A percentile compares a stretch with the other conserved stretches of the same genome.
Evolutionary conservation across 352 stramenopile genomes (phyloP).

Genomic region (Globisporangium orthogonon): DNA sequence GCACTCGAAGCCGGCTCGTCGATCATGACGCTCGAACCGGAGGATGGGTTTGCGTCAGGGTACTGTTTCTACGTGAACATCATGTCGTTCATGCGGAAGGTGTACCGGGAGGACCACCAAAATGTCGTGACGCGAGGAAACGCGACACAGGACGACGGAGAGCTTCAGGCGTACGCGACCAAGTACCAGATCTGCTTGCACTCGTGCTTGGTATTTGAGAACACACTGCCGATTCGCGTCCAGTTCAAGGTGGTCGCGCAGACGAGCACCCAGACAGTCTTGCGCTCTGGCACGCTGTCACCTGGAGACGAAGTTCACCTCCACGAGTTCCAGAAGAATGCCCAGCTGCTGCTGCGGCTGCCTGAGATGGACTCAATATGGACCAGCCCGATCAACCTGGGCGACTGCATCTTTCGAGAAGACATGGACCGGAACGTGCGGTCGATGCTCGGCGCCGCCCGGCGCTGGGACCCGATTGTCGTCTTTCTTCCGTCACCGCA

Average conservation of each 20-base stretch:
- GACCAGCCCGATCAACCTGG: constrained; percentile 57
- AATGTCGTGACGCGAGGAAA: constrained; percentile 61
- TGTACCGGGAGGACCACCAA: constrained; percentile 85
- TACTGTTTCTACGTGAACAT: constrained; percentile 87
- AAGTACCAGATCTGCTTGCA: constrained; percentile 87
- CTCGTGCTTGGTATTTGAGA: constrained; percentile 82
- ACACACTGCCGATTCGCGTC: constrained; percentile 81
- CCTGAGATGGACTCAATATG: constrained; percentile 86
- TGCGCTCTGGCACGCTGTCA: constrained; percentile 65
- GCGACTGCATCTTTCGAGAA: constrained; percentile 81
- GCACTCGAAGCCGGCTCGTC: constrained; percentile 49
- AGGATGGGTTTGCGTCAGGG: constrained; percentile 41
- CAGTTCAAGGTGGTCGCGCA: constrained; percentile 68
- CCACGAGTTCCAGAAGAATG: constrained; percentile 78
- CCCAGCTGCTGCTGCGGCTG: constrained; percentile 59
- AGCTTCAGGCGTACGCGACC: constrained; percentile 74
- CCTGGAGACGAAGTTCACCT: constrained; percentile 80
- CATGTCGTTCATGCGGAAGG: constrained; percentile 74
- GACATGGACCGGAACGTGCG: constrained; percentile 62
- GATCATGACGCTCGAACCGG: constrained; percentile 66
- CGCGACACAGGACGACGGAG: constrained; percentile 26
- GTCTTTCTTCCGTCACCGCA: constrained; percentile 65
- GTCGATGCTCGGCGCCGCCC: constrained; percentile 46
- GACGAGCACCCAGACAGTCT: constrained; percentile 18
- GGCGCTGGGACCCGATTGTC: constrained; percentile 53